Base-by-base conservation (phyloP, 345 rosid genomes). In the Salix suchowensis region DNA sequence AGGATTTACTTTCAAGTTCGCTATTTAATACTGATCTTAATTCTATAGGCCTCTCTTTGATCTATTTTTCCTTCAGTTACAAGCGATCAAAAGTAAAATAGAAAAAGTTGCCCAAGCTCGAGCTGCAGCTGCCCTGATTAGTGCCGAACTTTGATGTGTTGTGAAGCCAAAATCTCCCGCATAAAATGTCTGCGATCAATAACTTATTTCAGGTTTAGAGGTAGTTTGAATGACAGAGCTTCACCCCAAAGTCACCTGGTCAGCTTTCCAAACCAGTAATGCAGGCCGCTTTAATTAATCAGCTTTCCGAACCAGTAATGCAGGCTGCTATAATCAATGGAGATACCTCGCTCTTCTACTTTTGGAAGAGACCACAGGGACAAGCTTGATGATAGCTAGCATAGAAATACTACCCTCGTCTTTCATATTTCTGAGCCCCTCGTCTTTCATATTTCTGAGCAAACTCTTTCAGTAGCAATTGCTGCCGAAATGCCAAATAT, bases 401-500 rank as follows among this genome's bases (percentile, higher is more conserved):
- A 23, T 21, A 16, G 72, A 69, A 88, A 36, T 36, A 36, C 37
- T 36, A 36, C 37, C 37, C 37, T 36, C 37, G 37, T 36, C 37
- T 36, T 36, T 36, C 37, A 36, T 36, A 36, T 36, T 5, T 36
- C 37, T 36, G 37, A 36, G 37, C 37, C 73, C 85, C 68, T 62
- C 73, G 77, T 79, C 84, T 91, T 69, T 85, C 88, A 80, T 90
- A 92, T 84, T 92, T 94, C 82, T 82, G 86, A 40, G 95, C 94
- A 58, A 94, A 87, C 67, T 91, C 83, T 73, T 83, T 88, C 79
- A 94, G 97, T 67, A 88, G 83, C 19, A 94, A 80, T 55, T 86
- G 87, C 80, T 90, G 92, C 24, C 97, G 92, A 83, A 94, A 94
- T 77, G 90, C 90, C 78, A 90, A 86, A 84, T 94, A 94, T 83